Percentiles rank a stretch among this genome's conserved stretches.
These are phyloP conservation scores for Exophiala calicioides DNA, from an alignment of 2,329 filamentous ascomycete genomes.

Conservation along the genomic window DNA sequence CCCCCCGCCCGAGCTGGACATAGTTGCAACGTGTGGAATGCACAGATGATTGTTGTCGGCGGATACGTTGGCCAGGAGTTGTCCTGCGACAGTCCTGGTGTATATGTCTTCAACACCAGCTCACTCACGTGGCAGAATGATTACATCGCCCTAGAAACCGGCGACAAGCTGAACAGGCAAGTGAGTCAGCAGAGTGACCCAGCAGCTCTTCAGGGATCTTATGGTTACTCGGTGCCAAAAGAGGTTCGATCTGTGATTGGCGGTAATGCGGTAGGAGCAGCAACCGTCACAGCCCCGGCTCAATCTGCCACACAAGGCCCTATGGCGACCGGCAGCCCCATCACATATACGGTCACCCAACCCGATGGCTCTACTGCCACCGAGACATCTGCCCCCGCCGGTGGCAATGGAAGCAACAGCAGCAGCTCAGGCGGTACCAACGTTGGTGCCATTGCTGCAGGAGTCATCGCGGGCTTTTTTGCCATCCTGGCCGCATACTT, in stretches of 20 bases:
- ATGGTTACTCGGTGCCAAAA: constrained; percentile 69
- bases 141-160: constrained; percentile 65
- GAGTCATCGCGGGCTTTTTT: constrained; percentile 66
- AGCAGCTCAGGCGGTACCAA: constrained; percentile 43
- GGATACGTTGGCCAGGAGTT: constrained; percentile 65
- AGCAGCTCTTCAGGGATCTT: constrained; percentile 59
- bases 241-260: constrained; percentile 67
- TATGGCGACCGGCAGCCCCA: constrained; percentile 67
- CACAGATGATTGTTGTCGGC: constrained; percentile 77
- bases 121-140: constrained; percentile 67
- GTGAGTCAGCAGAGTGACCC: constrained; percentile 54
- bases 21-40: constrained; percentile 74
- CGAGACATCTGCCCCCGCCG: constrained; percentile 39
- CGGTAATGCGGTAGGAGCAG: constrained; percentile 64
- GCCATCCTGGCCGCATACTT: constrained; percentile 69
- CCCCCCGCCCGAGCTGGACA: constrained; percentile 69
- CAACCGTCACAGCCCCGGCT: constrained; percentile 66
- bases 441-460: constrained; percentile 58
- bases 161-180: constrained; percentile 50
- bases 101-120: constrained; percentile 77
- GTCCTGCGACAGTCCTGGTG: constrained; percentile 66
- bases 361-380: constrained; percentile 45
- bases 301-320: constrained; percentile 67
- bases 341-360: constrained; percentile 65
- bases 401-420: constrained; percentile 51